Conservation (phyloP, 2,329 filamentous ascomycete species). For the Colletotrichum falcatum region DNA sequence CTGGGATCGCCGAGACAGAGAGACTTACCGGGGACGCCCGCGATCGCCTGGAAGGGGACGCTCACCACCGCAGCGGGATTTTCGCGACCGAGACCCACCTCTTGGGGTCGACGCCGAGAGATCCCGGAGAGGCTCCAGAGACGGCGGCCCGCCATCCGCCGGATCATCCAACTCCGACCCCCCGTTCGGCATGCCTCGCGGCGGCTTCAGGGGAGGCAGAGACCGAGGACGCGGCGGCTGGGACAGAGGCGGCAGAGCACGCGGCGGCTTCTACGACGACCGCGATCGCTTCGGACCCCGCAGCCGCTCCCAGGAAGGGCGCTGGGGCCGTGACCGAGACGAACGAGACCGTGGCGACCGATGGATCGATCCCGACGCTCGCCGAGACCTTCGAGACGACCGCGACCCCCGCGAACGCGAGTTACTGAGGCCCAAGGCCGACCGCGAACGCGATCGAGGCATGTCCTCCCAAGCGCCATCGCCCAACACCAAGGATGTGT, state of each 20-base stretch:
- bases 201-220: conserved; percentile 62
- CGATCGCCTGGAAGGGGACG: conserved; percentile 71
- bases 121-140: conserved; percentile 75
- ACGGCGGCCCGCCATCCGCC: conserved; percentile 76
- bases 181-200: conserved; percentile 66
- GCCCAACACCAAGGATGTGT: conserved; percentile 62
- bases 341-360: conserved; percentile 63
- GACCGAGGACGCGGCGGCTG: conserved; percentile 68
- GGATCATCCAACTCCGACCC: conserved; percentile 78
- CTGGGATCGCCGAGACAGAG: conserved; percentile 60
- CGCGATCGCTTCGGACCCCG: conserved; percentile 70
- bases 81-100: conserved; percentile 67
- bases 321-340: conserved; percentile 67
- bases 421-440: conserved; percentile 62
- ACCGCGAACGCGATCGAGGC: conserved; percentile 51
- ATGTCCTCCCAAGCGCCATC: conserved; percentile 62
- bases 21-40: conserved; percentile 67
- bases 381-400: conserved; percentile 61
- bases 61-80: conserved; percentile 75
- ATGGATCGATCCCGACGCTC: conserved; percentile 54
- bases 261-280: conserved; percentile 66
- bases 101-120: conserved; percentile 75
- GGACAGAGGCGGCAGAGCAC: conserved; percentile 58
- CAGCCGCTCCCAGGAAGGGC: conserved; percentile 74
- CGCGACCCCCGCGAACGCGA: conserved; percentile 61